phyloP scores from a whole-genome alignment of 208 protist genomes.

The Trichomonas tenax region DNA sequence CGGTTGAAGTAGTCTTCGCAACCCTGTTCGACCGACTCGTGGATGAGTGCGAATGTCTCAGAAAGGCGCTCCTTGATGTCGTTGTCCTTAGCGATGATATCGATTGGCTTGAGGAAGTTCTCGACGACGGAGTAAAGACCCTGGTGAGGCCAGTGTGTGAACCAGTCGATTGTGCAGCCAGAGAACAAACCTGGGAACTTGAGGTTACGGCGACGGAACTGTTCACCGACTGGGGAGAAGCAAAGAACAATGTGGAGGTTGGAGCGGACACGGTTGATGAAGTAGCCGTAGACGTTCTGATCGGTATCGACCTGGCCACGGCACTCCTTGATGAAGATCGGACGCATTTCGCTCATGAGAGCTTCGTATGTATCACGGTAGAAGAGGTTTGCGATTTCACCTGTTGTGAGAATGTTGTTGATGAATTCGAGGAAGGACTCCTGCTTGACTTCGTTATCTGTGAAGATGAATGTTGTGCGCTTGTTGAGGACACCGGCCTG shows the following conservation, averaged over 20 bases:
- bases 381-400: conserved; percentile 85
- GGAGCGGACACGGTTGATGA: conserved; percentile 77
- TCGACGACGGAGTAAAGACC: conserved; percentile 53
- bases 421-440: conserved; percentile 93
- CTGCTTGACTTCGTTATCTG: conserved; percentile 89
- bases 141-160: conserved; percentile 85
- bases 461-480: conserved; percentile 80
- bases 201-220: conserved; percentile 74
- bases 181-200: conserved; percentile 89
- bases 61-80: conserved; percentile 41
- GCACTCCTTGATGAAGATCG: conserved; percentile 71
- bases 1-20: conserved; percentile 51
- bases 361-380: conserved; percentile 81
- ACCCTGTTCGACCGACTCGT: conserved; percentile 44
- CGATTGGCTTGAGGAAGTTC: conserved; percentile 46
- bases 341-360: conserved; percentile 75
- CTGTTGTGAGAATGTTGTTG: conserved; percentile 68
- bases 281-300: conserved; percentile 81
- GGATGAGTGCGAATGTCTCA: conserved; percentile 49
- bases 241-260: conserved; percentile 88
- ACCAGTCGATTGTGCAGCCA: conserved; percentile 91
- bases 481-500: conserved; percentile 41
- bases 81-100: conserved; percentile 24
- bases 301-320: conserved; percentile 70
- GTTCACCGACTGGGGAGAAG: conserved; percentile 86